These are phyloP conservation scores for Gloeopeniophorella convolvens DNA, from an alignment of 768 basidiomycete species.

Conservation along the genomic window DNA sequence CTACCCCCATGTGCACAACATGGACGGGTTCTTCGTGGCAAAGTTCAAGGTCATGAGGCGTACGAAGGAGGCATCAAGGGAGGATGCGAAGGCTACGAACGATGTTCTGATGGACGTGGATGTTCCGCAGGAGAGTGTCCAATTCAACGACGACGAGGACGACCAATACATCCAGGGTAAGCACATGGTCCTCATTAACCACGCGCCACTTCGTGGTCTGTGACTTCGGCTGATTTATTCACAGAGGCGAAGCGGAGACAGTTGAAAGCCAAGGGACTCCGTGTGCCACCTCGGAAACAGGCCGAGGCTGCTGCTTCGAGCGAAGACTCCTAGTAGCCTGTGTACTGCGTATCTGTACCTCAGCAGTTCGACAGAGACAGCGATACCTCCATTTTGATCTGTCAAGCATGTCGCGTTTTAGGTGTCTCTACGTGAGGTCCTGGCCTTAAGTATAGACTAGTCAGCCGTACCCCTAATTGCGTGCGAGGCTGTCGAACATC, in stretches of 20 bases:
- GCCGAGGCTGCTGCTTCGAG: slow-evolving; percentile 23
- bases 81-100: slow-evolving; percentile 25
- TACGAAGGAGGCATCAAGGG: slow-evolving; percentile 39
- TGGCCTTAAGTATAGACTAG: too few relatives aligned
- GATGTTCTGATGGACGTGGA: slow-evolving; percentile 26
- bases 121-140: slow-evolving; percentile 24
- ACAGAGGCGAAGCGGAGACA: slow-evolving; percentile 67
- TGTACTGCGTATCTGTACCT: not conserved
- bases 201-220: not conserved
- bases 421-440: too few relatives aligned
- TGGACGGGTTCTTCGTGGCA: slow-evolving; percentile 99
- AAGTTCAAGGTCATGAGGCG: slow-evolving; percentile 94
- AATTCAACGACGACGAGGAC: slow-evolving; percentile 35
- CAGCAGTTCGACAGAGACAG: not conserved
- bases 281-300: slow-evolving; percentile 49
- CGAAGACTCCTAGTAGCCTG: slow-evolving; percentile 15
- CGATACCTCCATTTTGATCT: not conserved
- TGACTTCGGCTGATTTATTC: not conserved
- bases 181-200: slow-evolving; percentile 26
- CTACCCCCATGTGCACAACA: slow-evolving; percentile 97
- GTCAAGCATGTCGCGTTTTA: not conserved
- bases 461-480: too few relatives aligned
- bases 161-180: slow-evolving; percentile 70
- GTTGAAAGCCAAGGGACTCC: slow-evolving; percentile 71
- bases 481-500: too few relatives aligned